Conservation (phyloP, 2,329 filamentous ascomycete genomes). For the Shiraia bambusicola region DNA sequence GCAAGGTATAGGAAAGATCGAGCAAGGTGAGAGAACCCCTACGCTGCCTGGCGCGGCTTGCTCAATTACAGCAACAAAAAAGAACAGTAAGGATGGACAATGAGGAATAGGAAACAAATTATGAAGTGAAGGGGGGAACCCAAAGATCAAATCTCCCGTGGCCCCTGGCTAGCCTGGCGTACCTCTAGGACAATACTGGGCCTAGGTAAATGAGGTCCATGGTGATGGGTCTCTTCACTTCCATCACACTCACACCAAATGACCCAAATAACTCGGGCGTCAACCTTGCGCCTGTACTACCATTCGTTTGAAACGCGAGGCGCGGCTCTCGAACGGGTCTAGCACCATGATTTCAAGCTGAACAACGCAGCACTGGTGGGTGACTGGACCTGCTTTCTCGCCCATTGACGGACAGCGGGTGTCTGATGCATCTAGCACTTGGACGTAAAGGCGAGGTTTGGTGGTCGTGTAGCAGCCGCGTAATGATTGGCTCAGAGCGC, state of each 20-base stretch:
- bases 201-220: conserved; percentile 29
- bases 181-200: conserved; percentile 30
- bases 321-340: conserved; percentile 19
- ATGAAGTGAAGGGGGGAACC: conserved; percentile 23
- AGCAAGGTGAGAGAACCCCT: conserved; percentile 21
- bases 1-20: conserved; percentile 12
- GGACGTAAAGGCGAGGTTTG: conserved; percentile 32
- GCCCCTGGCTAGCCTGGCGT: conserved; percentile 13
- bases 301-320: conserved; percentile 33
- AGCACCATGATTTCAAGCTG: conserved; percentile 17
- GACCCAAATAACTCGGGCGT: conserved; percentile 35
- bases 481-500: conserved; percentile 38
- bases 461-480: conserved; percentile 27
- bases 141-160: conserved; percentile 22
- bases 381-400: conserved; percentile 21
- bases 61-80: conserved; percentile 44
- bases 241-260: conserved; percentile 32
- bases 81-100: conserved; percentile 34
- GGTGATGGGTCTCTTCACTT: conserved; percentile 29
- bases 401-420: conserved; percentile 19
- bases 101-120: conserved; percentile 16
- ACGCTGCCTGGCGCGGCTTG: conserved; percentile 38
- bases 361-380: conserved; percentile 10
- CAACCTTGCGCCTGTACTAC: conserved; percentile 19
- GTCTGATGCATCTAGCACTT: conserved; percentile 18